Base-by-base conservation (phyloP, 148 eudicot genomes). In the Cornus florida region DNA sequence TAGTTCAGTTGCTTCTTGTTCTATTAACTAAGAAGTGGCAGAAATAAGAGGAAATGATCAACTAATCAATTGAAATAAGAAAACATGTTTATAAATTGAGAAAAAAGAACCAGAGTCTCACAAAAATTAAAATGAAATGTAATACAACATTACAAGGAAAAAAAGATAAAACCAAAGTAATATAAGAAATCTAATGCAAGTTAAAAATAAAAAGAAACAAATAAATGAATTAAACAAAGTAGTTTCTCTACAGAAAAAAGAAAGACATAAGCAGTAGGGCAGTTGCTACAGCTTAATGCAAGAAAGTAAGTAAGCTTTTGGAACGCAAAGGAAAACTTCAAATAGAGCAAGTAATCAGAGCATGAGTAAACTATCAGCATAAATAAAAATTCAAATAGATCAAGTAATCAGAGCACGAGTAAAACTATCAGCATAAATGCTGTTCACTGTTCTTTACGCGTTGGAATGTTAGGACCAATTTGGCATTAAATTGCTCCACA, bases 1-100 rank as follows among this genome's bases (percentile, higher is more conserved):
- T 75, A 97, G 80, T 80, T 97, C 98, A 80, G 84, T 75, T 60
- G 99, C 99, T 86, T 97, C 99, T 46, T 91, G 93, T 87, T 97
- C 99, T 76, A 97, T 89, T 77, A 94, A 66, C 99, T 97, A 82
- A 74, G 38, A 84, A 64, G 77, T 16, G 79, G 48, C 14, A 77
- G 57, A 41, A 41, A 66, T 43, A 43, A 57, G 0, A 41, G 38
- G 31, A 57, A 71, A 68, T 11, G 43, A 69, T 48, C 19, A 74
- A 32, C 68, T 7, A 4, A 69, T 24, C 46, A 41, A 3, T 53
- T 6, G 50, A 9, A 7, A 56, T 8, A 53, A 20, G 22, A 35
- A 10, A 56, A 78, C 8, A 14, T 17, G 4, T n/a, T 6, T 62
- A 3, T 5, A 13, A 3, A 0, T 62, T 3, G 17, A 62, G 19